A percentile compares a stretch with the other conserved stretches of the same genome.
These are phyloP conservation scores for Porogramme epimiltina DNA, from an alignment of 1,284 basidiomycete genomes.

Conservation along the genomic window DNA sequence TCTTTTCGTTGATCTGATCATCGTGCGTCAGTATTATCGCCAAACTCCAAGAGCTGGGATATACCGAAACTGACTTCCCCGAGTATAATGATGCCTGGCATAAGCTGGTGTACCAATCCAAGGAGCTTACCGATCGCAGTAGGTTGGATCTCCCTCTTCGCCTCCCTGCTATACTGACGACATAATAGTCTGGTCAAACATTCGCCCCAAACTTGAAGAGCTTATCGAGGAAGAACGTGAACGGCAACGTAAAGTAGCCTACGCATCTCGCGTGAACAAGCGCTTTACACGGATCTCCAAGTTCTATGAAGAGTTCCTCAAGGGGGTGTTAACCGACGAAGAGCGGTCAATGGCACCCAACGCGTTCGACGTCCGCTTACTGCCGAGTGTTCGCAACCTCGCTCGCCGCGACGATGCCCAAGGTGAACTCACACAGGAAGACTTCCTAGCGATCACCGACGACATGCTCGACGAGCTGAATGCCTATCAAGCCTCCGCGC, in stretches of 20 bases:
- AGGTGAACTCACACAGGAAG: not conserved
- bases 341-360: constrained; percentile 7
- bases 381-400: constrained; percentile 5
- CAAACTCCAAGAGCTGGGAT: constrained; percentile 4
- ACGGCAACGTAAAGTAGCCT: not conserved
- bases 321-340: not conserved
- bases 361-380: not conserved
- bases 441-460: not conserved
- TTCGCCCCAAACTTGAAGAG: constrained; percentile 10
- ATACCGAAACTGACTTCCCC: constrained; percentile 7
- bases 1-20: not conserved
- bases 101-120: constrained; percentile 4
- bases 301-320: not conserved
- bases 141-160: not conserved
- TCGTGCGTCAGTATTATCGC: not conserved
- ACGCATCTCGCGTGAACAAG: not conserved
- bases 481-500: constrained; percentile 1
- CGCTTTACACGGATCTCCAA: not conserved
- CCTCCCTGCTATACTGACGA: no score
- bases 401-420: constrained; percentile 1
- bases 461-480: constrained; percentile 1
- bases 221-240: not conserved
- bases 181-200: constrained; percentile 9
- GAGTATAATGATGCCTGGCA: not conserved
- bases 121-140: constrained; percentile 10